phyloP scores from a whole-genome alignment of 2,329 filamentous ascomycete genomes.

The Arthrobotrys conoides region DNA sequence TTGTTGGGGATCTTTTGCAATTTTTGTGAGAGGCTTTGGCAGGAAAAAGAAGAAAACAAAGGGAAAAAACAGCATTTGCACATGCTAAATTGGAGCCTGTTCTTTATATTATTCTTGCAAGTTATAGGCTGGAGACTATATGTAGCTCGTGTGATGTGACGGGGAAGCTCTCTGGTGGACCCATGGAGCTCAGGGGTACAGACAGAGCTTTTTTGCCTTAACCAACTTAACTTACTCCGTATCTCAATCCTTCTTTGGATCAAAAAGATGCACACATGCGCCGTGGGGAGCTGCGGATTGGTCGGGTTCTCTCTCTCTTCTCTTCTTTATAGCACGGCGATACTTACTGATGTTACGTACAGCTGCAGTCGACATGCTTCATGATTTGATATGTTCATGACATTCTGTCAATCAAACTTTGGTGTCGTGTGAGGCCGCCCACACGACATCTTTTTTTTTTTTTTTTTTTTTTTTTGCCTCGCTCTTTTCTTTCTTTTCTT shows the following conservation, averaged over 20 bases:
- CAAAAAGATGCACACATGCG: constrained; percentile 2
- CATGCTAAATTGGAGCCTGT: constrained; percentile 15
- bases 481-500: no score
- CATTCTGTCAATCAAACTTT: not conserved
- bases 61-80: not conserved
- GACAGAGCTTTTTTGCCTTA: not conserved
- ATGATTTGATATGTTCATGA: constrained; percentile 2
- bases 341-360: not conserved
- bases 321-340: not conserved
- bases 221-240: not conserved
- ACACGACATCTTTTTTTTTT: constrained; percentile 11
- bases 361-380: not conserved
- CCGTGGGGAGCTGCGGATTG: constrained; percentile 23
- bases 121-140: not conserved
- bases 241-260: no score
- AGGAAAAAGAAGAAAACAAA: not conserved
- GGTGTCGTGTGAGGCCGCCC: constrained; percentile 22
- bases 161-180: constrained; percentile 8
- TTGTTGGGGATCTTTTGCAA: constrained; percentile 19
- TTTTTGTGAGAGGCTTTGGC: no score
- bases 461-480: not conserved
- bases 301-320: not conserved
- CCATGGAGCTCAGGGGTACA: constrained; percentile 21
- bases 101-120: not conserved
- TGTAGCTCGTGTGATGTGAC: constrained; percentile 26